Conservation (phyloP, 139 green algal species). For the Nannochloris sp. region DNA sequence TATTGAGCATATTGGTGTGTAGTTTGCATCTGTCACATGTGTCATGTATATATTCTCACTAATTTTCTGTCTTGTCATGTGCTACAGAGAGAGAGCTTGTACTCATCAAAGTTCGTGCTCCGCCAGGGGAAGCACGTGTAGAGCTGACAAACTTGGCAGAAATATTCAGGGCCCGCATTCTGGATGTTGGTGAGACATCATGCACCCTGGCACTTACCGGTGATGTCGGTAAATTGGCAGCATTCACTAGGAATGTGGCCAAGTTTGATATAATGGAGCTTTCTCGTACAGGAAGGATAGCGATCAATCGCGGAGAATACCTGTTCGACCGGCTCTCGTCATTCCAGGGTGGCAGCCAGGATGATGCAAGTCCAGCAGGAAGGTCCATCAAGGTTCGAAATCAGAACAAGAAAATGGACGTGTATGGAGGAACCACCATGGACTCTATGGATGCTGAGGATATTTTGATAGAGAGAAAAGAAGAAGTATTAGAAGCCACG, state of each 20-base stretch:
- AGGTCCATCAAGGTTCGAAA: background rate
- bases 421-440: no score
- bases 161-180: conserved; percentile 85
- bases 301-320: conserved; percentile 64
- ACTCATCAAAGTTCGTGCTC: conserved; percentile 78
- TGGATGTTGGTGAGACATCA: conserved; percentile 65
- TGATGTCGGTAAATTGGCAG: conserved; percentile 85
- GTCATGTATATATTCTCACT: background rate
- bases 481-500: conserved; percentile 58
- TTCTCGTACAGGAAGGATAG: conserved; percentile 84
- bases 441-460: background rate
- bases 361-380: background rate
- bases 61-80: background rate
- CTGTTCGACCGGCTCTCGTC: conserved; percentile 38
- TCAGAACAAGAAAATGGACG: background rate
- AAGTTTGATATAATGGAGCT: conserved; percentile 81
- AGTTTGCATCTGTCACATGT: background rate
- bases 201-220: conserved; percentile 68
- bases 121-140: conserved; percentile 45
- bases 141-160: conserved; percentile 85
- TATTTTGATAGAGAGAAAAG: background rate
- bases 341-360: background rate
- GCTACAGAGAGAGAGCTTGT: conserved; percentile 85
- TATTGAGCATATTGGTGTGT: conserved; percentile 51
- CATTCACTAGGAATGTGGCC: conserved; percentile 53